Percentiles rank a stretch among this genome's conserved stretches.
Conservation (phyloP, 75 land plant species). For the Larix kaempferi region DNA sequence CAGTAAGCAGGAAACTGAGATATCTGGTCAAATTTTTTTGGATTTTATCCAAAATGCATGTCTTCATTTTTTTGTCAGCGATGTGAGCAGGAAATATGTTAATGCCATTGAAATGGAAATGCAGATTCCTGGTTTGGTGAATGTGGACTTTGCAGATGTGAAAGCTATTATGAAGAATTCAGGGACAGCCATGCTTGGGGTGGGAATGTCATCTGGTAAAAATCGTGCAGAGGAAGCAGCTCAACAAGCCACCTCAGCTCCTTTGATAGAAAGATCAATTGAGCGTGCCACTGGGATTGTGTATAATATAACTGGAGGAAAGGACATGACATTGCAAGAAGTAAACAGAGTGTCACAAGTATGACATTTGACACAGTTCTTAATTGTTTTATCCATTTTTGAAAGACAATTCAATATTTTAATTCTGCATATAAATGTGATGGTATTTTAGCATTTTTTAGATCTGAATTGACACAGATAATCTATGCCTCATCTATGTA, state of each 20-base stretch:
- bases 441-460: too few species aligned
- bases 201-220: conserved; percentile 87
- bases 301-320: conserved; percentile 92
- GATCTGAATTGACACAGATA: too few species aligned
- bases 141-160: conserved; percentile 97
- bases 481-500: too few species aligned
- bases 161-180: conserved; percentile 86
- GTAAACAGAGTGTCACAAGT: conserved; percentile 94
- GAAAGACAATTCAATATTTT: too few species aligned
- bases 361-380: neutral
- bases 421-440: too few species aligned
- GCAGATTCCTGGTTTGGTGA: conserved; percentile 94
- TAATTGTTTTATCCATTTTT: too few species aligned
- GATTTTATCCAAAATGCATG: neutral
- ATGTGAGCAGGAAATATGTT: neutral
- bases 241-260: conserved; percentile 88
- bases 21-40: neutral
- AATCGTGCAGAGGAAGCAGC: conserved; percentile 97
- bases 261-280: conserved; percentile 80
- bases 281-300: conserved; percentile 93
- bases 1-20: conserved; percentile 38
- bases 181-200: conserved; percentile 92
- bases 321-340: conserved; percentile 90
- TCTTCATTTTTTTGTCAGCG: neutral
- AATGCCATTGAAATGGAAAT: conserved; percentile 8